phyloP scores from a whole-genome alignment of 208 protist species.

The Leishmania aethiopica region DNA sequence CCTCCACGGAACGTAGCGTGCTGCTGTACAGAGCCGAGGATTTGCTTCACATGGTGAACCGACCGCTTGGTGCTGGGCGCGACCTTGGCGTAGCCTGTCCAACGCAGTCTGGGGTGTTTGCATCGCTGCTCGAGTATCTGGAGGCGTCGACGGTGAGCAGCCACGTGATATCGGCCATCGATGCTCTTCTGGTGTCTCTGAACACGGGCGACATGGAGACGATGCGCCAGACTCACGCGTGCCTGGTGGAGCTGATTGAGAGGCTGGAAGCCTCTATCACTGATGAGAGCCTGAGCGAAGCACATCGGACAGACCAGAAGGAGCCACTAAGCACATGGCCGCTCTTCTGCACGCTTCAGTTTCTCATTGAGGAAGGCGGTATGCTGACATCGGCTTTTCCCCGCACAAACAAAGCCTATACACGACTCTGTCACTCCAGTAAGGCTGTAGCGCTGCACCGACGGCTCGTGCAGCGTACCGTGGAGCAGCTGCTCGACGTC shows the following conservation, averaged over 20 bases:
- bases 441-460: conserved; percentile 49
- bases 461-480: conserved; percentile 49
- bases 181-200: conserved; percentile 60
- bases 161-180: conserved; percentile 43
- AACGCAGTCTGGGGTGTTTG: background rate
- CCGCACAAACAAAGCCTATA: conserved; percentile 40
- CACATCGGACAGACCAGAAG: background rate
- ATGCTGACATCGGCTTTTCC: conserved; percentile 70
- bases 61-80: background rate
- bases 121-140: conserved; percentile 47
- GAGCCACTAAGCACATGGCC: conserved; percentile 62
- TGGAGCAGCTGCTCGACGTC: conserved; percentile 20
- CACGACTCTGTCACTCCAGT: conserved; percentile 23
- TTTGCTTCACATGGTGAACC: conserved; percentile 37
- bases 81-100: background rate
- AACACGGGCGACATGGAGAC: conserved; percentile 48
- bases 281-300: conserved; percentile 17
- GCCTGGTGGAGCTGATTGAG: conserved; percentile 53
- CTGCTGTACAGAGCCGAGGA: conserved; percentile 53
- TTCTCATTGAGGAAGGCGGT: conserved; percentile 73
- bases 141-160: conserved; percentile 48
- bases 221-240: conserved; percentile 47
- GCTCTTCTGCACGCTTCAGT: conserved; percentile 62
- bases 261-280: conserved; percentile 53
- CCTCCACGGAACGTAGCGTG: background rate